phyloP scores from a whole-genome alignment of 768 basidiomycete genomes.

The Gautieria morchelliformis region DNA sequence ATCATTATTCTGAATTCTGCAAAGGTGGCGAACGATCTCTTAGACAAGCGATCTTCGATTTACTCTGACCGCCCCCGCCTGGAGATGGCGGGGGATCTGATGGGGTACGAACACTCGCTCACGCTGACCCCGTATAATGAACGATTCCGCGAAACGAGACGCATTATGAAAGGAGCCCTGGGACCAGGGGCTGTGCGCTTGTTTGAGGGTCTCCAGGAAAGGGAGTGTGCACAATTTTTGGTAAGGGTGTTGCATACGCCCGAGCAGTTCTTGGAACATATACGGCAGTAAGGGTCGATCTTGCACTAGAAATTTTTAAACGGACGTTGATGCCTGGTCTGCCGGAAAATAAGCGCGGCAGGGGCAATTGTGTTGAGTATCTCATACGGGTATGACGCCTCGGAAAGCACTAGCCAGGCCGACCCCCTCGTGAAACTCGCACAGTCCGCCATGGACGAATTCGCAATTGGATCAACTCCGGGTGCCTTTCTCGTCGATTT shows the following conservation, averaged over 20 bases:
- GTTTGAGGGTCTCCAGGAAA: background rate
- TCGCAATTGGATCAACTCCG: conserved; percentile 17
- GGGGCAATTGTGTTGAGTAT: conserved; percentile 28
- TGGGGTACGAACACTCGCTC: background rate
- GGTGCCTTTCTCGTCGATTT: conserved; percentile 5
- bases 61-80: conserved; percentile 18
- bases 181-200: background rate
- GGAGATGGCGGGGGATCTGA: background rate
- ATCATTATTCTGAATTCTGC: conserved; percentile 17
- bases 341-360: conserved; percentile 16
- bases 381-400: conserved; percentile 31
- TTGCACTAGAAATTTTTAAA: conserved; percentile 7
- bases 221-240: background rate
- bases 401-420: conserved; percentile 14
- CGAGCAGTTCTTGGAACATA: background rate
- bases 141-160: background rate
- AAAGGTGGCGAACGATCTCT: conserved; percentile 15
- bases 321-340: background rate
- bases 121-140: background rate
- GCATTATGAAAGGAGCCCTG: background rate
- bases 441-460: conserved; percentile 14
- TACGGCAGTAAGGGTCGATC: conserved; percentile 13
- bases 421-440: conserved; percentile 30
- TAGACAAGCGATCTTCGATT: conserved; percentile 17
- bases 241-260: background rate